phyloP scores from a whole-genome alignment of 345 rosid species.

The Linum usitatissimum region DNA sequence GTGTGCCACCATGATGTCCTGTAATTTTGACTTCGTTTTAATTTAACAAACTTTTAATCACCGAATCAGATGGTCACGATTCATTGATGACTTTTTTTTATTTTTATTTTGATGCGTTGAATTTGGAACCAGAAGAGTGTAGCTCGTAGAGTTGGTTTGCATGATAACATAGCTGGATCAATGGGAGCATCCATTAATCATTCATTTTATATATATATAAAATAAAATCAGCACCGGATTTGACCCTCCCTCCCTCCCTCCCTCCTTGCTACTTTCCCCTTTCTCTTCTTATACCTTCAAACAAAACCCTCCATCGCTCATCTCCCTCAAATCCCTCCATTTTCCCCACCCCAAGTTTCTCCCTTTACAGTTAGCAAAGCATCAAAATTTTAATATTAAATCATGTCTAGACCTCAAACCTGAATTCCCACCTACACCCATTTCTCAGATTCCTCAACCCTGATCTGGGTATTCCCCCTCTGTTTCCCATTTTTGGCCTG shows the following conservation, averaged over 20 bases:
- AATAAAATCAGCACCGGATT: background rate
- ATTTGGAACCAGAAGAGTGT: no score
- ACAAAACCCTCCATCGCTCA: background rate
- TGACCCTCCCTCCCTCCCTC: background rate
- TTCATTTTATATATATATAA: no score
- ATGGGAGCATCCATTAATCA: background rate
- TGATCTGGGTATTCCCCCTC: slow-evolving; percentile 22
- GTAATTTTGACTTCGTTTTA: no score
- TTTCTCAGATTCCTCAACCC: slow-evolving; percentile 5
- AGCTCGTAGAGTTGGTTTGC: no score
- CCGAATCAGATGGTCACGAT: no score
- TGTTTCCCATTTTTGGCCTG: background rate
- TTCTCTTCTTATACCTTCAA: background rate
- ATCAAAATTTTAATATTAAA: background rate
- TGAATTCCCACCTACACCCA: slow-evolving; percentile 13
- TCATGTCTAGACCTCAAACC: slow-evolving; percentile 7
- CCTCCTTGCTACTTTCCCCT: background rate
- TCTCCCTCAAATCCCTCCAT: background rate
- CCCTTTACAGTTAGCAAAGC: background rate
- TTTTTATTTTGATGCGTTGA: no score
- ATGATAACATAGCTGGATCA: no score
- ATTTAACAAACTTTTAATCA: no score
- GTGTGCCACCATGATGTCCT: no score
- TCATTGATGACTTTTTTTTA: no score
- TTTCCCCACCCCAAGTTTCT: background rate